phyloP scores from a whole-genome alignment of 768 basidiomycete genomes.

The Paxillus involutus region DNA sequence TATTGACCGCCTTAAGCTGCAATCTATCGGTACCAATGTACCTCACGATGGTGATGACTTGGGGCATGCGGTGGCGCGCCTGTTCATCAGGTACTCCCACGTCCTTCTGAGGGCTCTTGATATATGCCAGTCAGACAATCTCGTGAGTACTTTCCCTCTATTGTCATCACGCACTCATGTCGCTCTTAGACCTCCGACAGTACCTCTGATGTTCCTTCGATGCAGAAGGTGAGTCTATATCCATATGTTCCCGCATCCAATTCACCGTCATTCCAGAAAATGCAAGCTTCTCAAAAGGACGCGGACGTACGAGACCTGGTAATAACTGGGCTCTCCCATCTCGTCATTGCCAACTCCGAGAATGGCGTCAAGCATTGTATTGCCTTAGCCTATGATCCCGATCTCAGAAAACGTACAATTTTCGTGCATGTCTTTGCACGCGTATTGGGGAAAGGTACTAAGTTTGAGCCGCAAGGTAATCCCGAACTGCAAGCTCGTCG shows the following conservation, averaged over 20 bases:
- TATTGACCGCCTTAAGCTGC: conserved; percentile 71
- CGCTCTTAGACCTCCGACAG: conserved; percentile 45
- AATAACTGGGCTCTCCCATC: conserved; percentile 76
- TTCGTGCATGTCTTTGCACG: conserved; percentile 85
- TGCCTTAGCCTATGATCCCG: conserved; percentile 70
- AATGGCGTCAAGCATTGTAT: conserved; percentile 89
- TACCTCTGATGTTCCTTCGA: conserved; percentile 47
- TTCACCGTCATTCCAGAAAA: conserved; percentile 35
- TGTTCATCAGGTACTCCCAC: conserved; percentile 78
- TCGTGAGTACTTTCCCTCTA: conserved; percentile 32
- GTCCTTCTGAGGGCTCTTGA: conserved; percentile 64
- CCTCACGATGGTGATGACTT: conserved; percentile 60
- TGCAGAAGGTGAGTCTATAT: conserved; percentile 39
- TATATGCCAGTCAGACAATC: conserved; percentile 44
- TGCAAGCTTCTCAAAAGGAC: conserved; percentile 47
- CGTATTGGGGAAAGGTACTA: conserved; percentile 77
- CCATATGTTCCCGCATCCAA: neutral
- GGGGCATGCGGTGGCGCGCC: conserved; percentile 67
- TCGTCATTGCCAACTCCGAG: conserved; percentile 83
- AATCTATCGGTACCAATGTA: conserved; percentile 49
- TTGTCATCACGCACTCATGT: conserved; percentile 2
- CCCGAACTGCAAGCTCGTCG: conserved; percentile 46
- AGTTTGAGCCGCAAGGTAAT: conserved; percentile 65
- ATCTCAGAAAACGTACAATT: conserved; percentile 68
- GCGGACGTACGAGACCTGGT: conserved; percentile 72